These are phyloP conservation scores for Zoysia japonica DNA, from an alignment of 176 grass and related monocot species.

Conservation along the genomic window DNA sequence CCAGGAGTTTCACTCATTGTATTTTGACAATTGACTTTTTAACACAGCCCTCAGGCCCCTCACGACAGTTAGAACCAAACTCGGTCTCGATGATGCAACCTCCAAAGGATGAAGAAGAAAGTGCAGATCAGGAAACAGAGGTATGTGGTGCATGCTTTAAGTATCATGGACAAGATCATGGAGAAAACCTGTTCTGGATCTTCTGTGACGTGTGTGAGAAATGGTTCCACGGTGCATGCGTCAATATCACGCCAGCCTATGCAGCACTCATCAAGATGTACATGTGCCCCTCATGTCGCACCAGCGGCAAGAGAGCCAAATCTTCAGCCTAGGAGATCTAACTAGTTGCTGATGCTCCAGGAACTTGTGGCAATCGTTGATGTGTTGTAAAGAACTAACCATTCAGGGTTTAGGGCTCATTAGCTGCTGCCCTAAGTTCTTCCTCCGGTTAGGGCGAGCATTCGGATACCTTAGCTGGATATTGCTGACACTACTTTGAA, in stretches of 20 bases:
- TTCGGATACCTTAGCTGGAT: not conserved
- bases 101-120: constrained; percentile 47
- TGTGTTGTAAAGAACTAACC: constrained; percentile 25
- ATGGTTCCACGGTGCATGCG: constrained; percentile 55
- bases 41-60: constrained; percentile 26
- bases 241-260: constrained; percentile 50
- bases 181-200: constrained; percentile 47
- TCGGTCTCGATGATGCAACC: constrained; percentile 37
- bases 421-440: not conserved
- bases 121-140: constrained; percentile 36
- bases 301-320: constrained; percentile 53
- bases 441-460: constrained; percentile 15
- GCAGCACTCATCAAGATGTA: constrained; percentile 48
- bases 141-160: constrained; percentile 45
- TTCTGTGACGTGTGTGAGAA: constrained; percentile 47
- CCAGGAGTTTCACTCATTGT: not conserved
- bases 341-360: not conserved
- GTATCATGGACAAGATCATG: constrained; percentile 42
- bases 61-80: constrained; percentile 32
- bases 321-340: constrained; percentile 13
- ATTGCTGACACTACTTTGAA: not conserved
- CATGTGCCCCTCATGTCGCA: constrained; percentile 48
- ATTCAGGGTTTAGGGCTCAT: constrained; percentile 1
- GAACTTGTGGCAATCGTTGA: constrained; percentile 1
- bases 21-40: constrained; percentile 11